phyloP scores from a whole-genome alignment of 164 flowering plant genomes.

The Dillenia suffruticosa region DNA sequence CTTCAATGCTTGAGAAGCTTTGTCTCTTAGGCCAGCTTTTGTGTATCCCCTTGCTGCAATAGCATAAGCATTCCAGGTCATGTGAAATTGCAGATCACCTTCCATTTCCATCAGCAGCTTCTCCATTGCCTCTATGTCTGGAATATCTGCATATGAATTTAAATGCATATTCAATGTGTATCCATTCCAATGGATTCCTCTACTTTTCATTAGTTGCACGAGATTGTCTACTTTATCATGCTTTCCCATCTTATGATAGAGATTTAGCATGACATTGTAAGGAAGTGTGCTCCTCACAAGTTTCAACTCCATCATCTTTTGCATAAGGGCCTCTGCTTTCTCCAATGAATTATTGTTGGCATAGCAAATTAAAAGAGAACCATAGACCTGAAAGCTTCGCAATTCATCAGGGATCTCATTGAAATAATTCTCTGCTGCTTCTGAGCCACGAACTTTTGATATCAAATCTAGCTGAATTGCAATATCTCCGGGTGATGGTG shows the following conservation, averaged over 20 bases:
- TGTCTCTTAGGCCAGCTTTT: conserved; percentile 27
- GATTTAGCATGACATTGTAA: conserved; percentile 29
- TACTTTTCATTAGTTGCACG: conserved; percentile 28
- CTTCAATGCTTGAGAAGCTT: conserved; percentile 20
- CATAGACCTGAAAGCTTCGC: conserved; percentile 15
- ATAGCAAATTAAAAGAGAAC: conserved; percentile 34
- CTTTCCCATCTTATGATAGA: conserved; percentile 22
- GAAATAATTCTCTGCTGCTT: conserved; percentile 29
- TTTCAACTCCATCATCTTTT: conserved; percentile 26
- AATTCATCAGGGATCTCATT: conserved; percentile 10
- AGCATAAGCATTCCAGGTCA: conserved; percentile 24
- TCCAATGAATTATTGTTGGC: conserved; percentile 13
- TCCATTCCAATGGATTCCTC: conserved; percentile 13
- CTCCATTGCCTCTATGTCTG: conserved; percentile 35
- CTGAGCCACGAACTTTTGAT: conserved; percentile 28
- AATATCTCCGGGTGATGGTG: conserved; percentile 14
- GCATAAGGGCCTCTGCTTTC: conserved; percentile 32
- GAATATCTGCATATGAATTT: conserved; percentile 20
- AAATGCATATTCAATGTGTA: conserved; percentile 17
- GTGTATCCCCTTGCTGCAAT: conserved; percentile 28
- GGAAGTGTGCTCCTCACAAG: conserved; percentile 10
- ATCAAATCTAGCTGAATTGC: conserved; percentile 27
- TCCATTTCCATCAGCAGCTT: conserved; percentile 26
- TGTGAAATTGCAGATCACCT: conserved; percentile 13
- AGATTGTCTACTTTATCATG: conserved; percentile 23